These are phyloP conservation scores for Dipteronia sinensis DNA, from an alignment of 345 rosid genomes.

Conservation along the genomic window DNA sequence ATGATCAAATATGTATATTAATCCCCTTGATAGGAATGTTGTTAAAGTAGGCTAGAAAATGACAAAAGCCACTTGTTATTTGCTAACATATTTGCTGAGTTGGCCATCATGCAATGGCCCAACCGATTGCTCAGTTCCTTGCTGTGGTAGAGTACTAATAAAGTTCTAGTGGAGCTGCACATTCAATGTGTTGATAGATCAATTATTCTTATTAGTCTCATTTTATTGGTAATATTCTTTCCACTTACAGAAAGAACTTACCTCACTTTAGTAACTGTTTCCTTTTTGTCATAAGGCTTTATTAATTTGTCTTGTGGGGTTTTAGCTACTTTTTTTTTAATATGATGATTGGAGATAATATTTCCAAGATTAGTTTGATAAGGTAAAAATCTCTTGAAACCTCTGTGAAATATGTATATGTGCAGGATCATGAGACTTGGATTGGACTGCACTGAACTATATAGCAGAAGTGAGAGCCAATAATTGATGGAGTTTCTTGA, in stretches of 20 bases:
- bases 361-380: background rate
- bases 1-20: constrained; percentile 25
- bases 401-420: background rate
- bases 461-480: background rate
- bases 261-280: constrained; percentile 18
- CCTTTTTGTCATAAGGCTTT: constrained; percentile 27
- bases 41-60: constrained; percentile 36
- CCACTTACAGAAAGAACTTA: constrained; percentile 23
- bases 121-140: constrained; percentile 38
- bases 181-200: constrained; percentile 5
- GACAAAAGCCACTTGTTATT: constrained; percentile 54
- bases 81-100: constrained; percentile 45
- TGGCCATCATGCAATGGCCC: constrained; percentile 53
- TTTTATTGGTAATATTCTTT: constrained; percentile 10
- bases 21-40: constrained; percentile 28
- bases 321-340: background rate
- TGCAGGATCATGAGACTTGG: background rate
- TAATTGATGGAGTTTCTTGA: background rate
- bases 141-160: constrained; percentile 20
- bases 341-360: constrained; percentile 1
- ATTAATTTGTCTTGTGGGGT: constrained; percentile 27
- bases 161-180: constrained; percentile 11
- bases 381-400: too few species aligned
- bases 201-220: constrained; percentile 5
- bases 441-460: background rate